Base-by-base conservation (phyloP, 345 rosid species). In the Sisymbrium altissimum region DNA sequence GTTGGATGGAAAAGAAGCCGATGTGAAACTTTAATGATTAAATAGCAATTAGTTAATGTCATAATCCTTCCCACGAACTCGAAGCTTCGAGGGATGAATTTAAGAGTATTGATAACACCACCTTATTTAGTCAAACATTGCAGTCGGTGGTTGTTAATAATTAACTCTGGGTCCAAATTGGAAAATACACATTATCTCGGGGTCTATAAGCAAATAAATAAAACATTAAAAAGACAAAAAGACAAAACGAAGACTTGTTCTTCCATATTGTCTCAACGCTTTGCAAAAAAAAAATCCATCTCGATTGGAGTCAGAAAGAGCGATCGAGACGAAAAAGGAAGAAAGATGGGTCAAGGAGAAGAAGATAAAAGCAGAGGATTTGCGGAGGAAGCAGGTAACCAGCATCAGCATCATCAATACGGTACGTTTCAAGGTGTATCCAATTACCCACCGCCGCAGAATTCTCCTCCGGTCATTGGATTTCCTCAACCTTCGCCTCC, bases 381-480 rank as follows among this genome's bases (percentile, higher is more conserved):
- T 2, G 81, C 75, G 6, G 71, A 59, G 2, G 82, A 55, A 44
- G 80, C 44, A 69, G 60, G 75, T 36, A 70, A 39, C 14, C 75
- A 76, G 77, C 84, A 83, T 53, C 83, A 54, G 13, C 61, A 54
- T 14, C 40, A 74, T 56, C 98, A 87, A 15, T 94, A 94, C 79
- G 98, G 97, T 7, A 94, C 98, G 5, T 94, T 94, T 82, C 97
- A 91, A 82, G 98, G 98, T 46, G 96, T 89, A 35, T 90, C 96
- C 60, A 91, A 87, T 76, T 94, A 84, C 70, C 96, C 96, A 5
- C 89, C 92, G 18, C 86, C 90, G 46, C 81, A 50, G 5, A 85
- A 73, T 12, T 86, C 83, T 12, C 64, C 72, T 12, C 96, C 92
- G n/a, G 88, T 78, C 36, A 78, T 86, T 30, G 99, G 96, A 2